Evolutionary conservation across 805 yeast species (phyloP), one percentile per base, ranked within the genome.

Genomic region (Tetrapisispora iriomotensis): DNA sequence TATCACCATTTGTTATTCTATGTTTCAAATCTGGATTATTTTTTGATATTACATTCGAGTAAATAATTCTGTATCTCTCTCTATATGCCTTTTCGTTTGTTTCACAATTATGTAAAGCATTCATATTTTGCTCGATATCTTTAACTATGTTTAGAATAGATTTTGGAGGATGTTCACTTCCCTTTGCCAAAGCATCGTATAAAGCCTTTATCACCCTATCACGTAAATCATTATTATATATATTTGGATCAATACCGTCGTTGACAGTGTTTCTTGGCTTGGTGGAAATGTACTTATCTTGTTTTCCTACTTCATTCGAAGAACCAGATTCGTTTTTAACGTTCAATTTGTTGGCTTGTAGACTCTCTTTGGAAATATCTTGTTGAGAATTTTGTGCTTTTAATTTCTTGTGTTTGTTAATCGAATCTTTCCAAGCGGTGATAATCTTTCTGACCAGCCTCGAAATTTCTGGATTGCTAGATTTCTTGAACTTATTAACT

Each of bases 141-240:
- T 74, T 75, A 3, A 90, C 81, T 15, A 79, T 66, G 2, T 65
- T 59, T 38, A 90, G 62, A 20, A 92, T 74, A 8, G 69, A 71
- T 15, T 69, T 65, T n/a, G 85, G 72, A 10, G 81, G 73, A 48
- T 72, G 64, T 37, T 61, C 66, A 48, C 94, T 75, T 35, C 82
- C 96, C 37, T 82, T 73, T 22, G 92, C 96, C 50, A 92, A 68
- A 1, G 95, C 95, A 29, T 92, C 84, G 60, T 92, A 92, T 17
- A 86, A 67, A 0, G 94, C 94, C 35, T 75, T 74, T 10, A 92
- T 71, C 20, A 94, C 85, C 37, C 82, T 79, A 61, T 90, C 88
- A 58, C 98, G 75, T 15, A 88, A 80, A 30, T 79, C 63, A 56
- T 86, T 83, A 43, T 76, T 82, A 59, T 88, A 80, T 13, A 85